Conservation (phyloP, 1,284 basidiomycete species). For the Tremellales sp. region DNA sequence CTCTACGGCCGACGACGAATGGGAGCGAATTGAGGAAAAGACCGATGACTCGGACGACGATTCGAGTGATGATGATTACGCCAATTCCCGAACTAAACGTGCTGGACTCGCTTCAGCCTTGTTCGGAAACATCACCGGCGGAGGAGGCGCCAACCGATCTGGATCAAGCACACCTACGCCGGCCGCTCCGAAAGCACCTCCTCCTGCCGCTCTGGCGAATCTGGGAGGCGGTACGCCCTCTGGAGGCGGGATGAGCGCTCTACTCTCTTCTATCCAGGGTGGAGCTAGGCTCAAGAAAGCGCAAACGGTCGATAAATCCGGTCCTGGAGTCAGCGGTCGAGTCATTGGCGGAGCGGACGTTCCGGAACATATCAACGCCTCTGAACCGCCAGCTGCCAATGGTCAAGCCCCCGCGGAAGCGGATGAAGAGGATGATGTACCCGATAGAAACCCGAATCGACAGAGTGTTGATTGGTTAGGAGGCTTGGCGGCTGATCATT, state of each 20-base stretch:
- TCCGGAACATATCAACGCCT: conserved; percentile 63
- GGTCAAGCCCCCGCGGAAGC: conserved; percentile 12
- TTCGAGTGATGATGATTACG: conserved; percentile 70
- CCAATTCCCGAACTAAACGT: conserved; percentile 62
- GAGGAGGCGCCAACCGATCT: conserved; percentile 42
- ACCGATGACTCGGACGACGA: conserved; percentile 56
- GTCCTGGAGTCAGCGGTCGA: conserved; percentile 57
- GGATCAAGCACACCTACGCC: conserved; percentile 28
- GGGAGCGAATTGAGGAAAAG: conserved; percentile 77
- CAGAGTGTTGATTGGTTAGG: conserved; percentile 91
- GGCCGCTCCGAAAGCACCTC: conserved; percentile 41
- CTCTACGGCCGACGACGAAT: conserved; percentile 68
- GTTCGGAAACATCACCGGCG: conserved; percentile 61
- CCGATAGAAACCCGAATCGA: conserved; percentile 54
- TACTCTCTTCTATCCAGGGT: conserved; percentile 77
- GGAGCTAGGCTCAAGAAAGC: conserved; percentile 73
- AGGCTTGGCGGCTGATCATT: conserved; percentile 72
- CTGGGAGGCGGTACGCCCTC: conserved; percentile 48
- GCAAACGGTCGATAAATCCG: conserved; percentile 79
- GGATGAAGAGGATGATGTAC: conserved; percentile 29
- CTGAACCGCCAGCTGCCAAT: conserved; percentile 25
- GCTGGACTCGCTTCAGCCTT: conserved; percentile 70
- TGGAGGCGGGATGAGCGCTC: conserved; percentile 52
- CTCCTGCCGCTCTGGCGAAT: conserved; percentile 48
- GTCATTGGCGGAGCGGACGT: conserved; percentile 72